These are phyloP conservation scores for Blastobotrys arbuscula DNA, from an alignment of 1,139 yeast genomes.

Conservation along the genomic window DNA sequence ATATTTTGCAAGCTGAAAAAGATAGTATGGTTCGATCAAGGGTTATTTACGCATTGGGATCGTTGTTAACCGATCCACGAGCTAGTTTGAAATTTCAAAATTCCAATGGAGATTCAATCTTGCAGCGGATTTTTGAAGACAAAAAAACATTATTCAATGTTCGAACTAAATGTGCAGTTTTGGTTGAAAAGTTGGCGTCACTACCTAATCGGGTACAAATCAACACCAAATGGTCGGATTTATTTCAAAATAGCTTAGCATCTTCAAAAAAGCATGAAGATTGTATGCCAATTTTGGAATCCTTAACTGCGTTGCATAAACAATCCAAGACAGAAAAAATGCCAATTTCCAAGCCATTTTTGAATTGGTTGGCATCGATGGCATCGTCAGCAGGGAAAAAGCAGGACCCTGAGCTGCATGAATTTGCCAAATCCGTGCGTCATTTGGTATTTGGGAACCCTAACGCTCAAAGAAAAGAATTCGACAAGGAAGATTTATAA, in stretches of 20 bases:
- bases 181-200: constrained; percentile 6
- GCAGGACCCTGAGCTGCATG: constrained; percentile 34
- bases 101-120: constrained; percentile 22
- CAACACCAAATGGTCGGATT: constrained; percentile 6
- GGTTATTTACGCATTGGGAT: constrained; percentile 30
- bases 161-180: constrained; percentile 4
- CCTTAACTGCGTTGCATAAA: constrained; percentile 27
- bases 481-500: constrained; percentile 38
- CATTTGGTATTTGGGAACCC: constrained; percentile 79
- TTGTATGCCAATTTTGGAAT: constrained; percentile 20
- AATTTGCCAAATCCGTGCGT: constrained; percentile 42
- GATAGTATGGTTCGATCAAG: constrained; percentile 19
- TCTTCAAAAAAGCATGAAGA: neutral
- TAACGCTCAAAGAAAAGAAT: constrained; percentile 52
- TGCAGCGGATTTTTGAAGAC: constrained; percentile 16
- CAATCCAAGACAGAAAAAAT: constrained; percentile 18
- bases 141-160: constrained; percentile 7
- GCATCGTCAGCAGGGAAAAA: constrained; percentile 34
- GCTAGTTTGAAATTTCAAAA: constrained; percentile 18
- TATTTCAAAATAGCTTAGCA: constrained; percentile 4
- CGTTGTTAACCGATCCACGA: constrained; percentile 22
- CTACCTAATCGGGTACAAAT: neutral
- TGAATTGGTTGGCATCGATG: constrained; percentile 64
- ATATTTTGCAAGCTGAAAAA: constrained; percentile 14
- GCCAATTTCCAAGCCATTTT: constrained; percentile 32